Percentiles rank a stretch among this genome's conserved stretches.
phyloP scores from a whole-genome alignment of 1,139 yeast genomes.

The Candida pseudoviswanathii region DNA sequence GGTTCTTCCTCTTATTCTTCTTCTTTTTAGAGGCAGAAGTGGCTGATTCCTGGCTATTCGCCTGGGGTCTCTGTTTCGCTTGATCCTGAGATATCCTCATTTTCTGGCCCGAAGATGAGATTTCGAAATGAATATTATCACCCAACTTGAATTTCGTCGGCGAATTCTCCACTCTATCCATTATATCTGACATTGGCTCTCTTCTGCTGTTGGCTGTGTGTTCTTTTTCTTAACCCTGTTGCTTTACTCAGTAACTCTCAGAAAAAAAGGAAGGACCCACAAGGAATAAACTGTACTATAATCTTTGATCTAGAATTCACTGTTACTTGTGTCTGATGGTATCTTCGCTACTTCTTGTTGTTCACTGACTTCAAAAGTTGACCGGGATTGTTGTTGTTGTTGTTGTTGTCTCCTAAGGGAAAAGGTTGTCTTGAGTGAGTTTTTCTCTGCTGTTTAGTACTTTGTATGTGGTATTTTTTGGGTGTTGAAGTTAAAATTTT shows the following conservation, averaged over 20 bases:
- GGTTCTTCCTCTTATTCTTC: slow-evolving; percentile 38
- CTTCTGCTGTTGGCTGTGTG: not conserved
- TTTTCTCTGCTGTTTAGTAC: slow-evolving; percentile 1
- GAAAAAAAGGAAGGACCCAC: not conserved
- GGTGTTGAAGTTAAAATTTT: slow-evolving; percentile 3
- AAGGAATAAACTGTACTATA: not conserved
- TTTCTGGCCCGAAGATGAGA: slow-evolving; percentile 18
- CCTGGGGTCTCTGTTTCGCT: not conserved
- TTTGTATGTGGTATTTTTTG: slow-evolving; percentile 3
- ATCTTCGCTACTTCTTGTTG: too few relatives aligned
- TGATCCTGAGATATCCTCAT: not conserved
- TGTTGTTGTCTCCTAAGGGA: not conserved
- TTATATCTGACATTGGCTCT: slow-evolving; percentile 7
- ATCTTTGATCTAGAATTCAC: not conserved
- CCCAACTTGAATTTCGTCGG: slow-evolving; percentile 34
- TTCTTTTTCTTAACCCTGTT: not conserved
- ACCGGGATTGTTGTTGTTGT: not conserved
- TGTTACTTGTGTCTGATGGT: too few relatives aligned
- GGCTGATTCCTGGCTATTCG: not conserved
- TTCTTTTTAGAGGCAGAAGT: slow-evolving; percentile 26
- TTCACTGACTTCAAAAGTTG: not conserved
- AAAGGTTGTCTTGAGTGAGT: not conserved
- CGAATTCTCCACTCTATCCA: slow-evolving; percentile 8
- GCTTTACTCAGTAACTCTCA: not conserved
- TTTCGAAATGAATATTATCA: slow-evolving; percentile 63